Evolutionary conservation across 2,329 filamentous ascomycete genomes (phyloP), one percentile per base, ranked within the genome.

Genomic region (Aureobasidium sp.): DNA sequence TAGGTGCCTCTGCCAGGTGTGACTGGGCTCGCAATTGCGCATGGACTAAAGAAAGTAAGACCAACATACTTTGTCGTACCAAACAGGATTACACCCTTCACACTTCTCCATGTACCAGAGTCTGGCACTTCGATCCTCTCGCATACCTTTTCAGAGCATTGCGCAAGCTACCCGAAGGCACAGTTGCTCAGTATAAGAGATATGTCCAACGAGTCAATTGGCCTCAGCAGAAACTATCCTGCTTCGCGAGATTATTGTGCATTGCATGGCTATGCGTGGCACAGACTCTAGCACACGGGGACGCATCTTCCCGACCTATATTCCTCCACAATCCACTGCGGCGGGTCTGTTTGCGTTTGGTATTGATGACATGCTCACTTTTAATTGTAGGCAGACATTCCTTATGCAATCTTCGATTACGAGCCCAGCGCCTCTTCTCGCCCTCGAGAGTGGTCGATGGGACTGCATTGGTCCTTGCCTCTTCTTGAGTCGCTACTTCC

Each of bases 11-110:
- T 59, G 9, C 3, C 46, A 62, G 69, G 68, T 20, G 61, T 67
- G 27, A 67, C 65, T 12, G 70, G 70, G 12, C 65, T 71, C 3
- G 55, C 62, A 0, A 63, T 71, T 10, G 70, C 69, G 2, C 68
- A 71, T 17, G 69, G 66, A 13, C 63, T 71, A n/a, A 65, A 66
- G 34, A 64, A 69, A 29, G 60, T 62, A 62, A 27, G 36, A 2
- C 9, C 15, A 15, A 53, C n/a, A 41, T 36, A 6, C 41, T 17
- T 24, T 20, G 17, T 47, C 41, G 13, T 27, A 47, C 13, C 3
- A 48, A 48, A 2, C 41, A 48, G 27, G 27, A 48, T 32, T 20
- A 6, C 26, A 20, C 15, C 29, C 26, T 26, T 37, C 34, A 3
- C 7, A n/a, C 37, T n/a, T 17, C 37, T 15, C 13, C n/a, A 17